Percentiles rank a stretch among this genome's conserved stretches.
phyloP scores from a whole-genome alignment of 495 filamentous ascomycete genomes.

The Jackrogersella minutella region DNA sequence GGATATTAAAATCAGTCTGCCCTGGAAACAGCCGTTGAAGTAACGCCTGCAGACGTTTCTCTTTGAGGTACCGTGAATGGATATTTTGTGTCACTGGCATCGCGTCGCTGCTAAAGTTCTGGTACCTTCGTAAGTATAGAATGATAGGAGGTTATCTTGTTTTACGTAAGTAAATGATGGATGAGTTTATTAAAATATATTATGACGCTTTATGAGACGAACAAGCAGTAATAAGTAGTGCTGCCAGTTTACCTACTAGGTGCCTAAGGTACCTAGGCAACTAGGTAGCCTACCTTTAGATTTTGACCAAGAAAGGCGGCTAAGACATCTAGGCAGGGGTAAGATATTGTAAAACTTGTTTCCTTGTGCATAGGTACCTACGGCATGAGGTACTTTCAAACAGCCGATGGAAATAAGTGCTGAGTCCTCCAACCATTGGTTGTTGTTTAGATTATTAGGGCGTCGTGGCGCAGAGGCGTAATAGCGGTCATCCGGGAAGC shows the following conservation, averaged over 20 bases:
- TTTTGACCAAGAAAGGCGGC: neutral
- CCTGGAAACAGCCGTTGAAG: conserved; percentile 48
- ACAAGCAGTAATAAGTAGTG: neutral
- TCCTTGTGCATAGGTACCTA: no score
- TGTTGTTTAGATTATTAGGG: neutral
- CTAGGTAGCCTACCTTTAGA: neutral
- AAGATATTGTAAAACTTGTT: neutral
- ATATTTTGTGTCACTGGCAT: conserved; percentile 37
- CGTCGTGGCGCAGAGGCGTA: neutral
- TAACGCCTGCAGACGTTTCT: conserved; percentile 43
- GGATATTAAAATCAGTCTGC: conserved; percentile 46
- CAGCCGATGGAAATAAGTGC: neutral
- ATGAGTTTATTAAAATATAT: neutral
- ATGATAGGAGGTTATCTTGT: neutral
- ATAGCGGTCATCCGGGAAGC: neutral
- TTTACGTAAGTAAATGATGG: neutral
- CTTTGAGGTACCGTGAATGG: conserved; percentile 44
- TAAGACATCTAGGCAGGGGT: neutral
- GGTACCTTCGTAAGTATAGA: no score
- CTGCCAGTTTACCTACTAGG: neutral
- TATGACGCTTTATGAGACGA: neutral
- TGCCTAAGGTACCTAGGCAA: neutral
- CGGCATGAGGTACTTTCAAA: neutral
- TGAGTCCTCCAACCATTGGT: neutral
- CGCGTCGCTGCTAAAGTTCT: neutral